Percentiles rank a stretch among this genome's conserved stretches.
Evolutionary conservation across 345 rosid species (phyloP).

Genomic region (Dovyalis caffra): DNA sequence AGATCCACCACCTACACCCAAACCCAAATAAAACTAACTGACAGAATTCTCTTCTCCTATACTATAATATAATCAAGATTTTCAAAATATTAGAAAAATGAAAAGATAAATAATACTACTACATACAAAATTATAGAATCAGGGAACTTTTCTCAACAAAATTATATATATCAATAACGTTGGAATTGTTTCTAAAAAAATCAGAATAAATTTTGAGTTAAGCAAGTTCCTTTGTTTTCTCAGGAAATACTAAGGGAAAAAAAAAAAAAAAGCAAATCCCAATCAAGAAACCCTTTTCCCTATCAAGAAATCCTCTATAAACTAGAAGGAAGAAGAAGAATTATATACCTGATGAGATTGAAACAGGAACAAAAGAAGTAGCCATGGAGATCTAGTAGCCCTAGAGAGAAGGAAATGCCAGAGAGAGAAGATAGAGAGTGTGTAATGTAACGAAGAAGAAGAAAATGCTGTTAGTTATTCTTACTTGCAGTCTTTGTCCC

Average conservation of each 20-base stretch:
- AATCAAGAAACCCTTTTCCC: neutral
- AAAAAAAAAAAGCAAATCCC: too few relatives aligned
- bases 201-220: too few relatives aligned
- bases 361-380: conserved; percentile 26
- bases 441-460: too few relatives aligned
- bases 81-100: too few relatives aligned
- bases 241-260: neutral
- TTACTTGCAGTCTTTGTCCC: too few relatives aligned
- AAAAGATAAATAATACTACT: neutral
- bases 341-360: conserved; percentile 32
- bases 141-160: too few relatives aligned
- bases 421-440: neutral
- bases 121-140: neutral
- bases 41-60: neutral
- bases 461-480: too few relatives aligned
- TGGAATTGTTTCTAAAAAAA: too few relatives aligned
- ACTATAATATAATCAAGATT: neutral
- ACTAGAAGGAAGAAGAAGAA: neutral
- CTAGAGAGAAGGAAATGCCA: conserved; percentile 6
- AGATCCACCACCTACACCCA: conserved; percentile 34
- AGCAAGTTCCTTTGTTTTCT: too few relatives aligned
- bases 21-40: neutral
- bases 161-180: too few relatives aligned
- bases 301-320: neutral
- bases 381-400: conserved; percentile 25